Evolutionary conservation across 495 filamentous ascomycete species (phyloP), one percentile per base, ranked within the genome.

Genomic region (Hypoxylon perforatum): DNA sequence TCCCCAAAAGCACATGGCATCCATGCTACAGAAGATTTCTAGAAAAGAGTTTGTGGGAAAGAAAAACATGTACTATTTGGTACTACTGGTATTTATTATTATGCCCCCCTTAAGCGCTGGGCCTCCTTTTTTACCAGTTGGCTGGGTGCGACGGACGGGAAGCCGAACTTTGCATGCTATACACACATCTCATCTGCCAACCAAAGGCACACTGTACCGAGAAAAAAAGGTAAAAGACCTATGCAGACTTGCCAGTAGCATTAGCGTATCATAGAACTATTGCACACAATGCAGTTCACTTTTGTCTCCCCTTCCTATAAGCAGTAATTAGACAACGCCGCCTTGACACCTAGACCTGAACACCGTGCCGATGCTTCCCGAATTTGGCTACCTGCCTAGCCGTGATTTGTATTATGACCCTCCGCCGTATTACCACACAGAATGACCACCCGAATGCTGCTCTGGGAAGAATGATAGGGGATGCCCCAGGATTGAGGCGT

Each of bases 11-110:
- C 63, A 62, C 52, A 57, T 61, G 59, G 61, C 61, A 38, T 35
- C 65, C 47, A 44, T 65, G 57, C 51, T 51, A 56, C 48, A 53
- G 70, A 72, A 72, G 17, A 18, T 39, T 72, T 72, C 70, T 66
- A 72, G 70, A 70, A 73, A 50, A n/a, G n/a, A n/a, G n/a, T n/a
- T n/a, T n/a, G 51, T 11, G 21, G 23, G 15, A 54, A 9, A 49
- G n/a, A n/a, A n/a, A n/a, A n/a, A n/a, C 23, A 36, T 2, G 22
- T 61, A 47, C 56, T 58, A 54, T 53, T 44, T 36, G 28, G 25
- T 33, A 33, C 25, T 28, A 28, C 30, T 33, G 30, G 7, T 33
- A 4, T 33, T 33, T 33, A 4, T 33, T 33, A 33, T 33, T 33
- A 33, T 41, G 33, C 33, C 52, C n/a, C 44, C 54, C 57, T 33